Conservation (phyloP, 441 rosid genomes). For the Bocquillonia castaneifolia region DNA sequence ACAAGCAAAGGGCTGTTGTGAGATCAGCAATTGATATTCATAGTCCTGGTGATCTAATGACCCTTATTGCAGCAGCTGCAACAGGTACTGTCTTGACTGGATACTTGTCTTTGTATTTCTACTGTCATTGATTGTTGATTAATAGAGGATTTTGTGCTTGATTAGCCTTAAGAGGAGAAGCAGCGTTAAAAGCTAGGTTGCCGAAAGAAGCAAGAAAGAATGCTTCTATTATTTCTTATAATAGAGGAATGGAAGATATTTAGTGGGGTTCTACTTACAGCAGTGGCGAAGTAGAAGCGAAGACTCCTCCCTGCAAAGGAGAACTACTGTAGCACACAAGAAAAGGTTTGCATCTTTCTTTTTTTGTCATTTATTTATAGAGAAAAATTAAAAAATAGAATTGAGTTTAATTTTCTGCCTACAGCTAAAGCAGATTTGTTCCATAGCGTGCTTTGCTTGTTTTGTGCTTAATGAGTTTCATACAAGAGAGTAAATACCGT, state of each 20-base stretch:
- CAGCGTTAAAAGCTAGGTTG: slow-evolving; percentile 65
- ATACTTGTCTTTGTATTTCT: neutral
- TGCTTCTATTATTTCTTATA: slow-evolving; percentile 77
- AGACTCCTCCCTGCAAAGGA: slow-evolving; percentile 55
- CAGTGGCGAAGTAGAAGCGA: slow-evolving; percentile 39
- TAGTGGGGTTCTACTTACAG: slow-evolving; percentile 37
- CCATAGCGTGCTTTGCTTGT: no score
- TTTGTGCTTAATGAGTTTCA: no score
- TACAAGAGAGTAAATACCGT: no score
- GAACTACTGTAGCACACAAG: slow-evolving; percentile 65
- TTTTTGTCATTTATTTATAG: no score
- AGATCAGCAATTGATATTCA: slow-evolving; percentile 76
- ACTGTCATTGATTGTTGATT: neutral
- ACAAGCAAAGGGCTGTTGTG: slow-evolving; percentile 85
- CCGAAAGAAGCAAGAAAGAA: slow-evolving; percentile 84
- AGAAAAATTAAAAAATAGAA: no score
- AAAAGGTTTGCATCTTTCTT: slow-evolving; percentile 53
- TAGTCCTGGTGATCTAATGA: slow-evolving; percentile 74
- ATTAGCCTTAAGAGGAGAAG: slow-evolving; percentile 88
- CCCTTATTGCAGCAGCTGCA: slow-evolving; percentile 95
- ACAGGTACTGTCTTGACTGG: slow-evolving; percentile 46
- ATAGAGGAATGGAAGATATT: slow-evolving; percentile 51
- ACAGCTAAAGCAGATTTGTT: no score
- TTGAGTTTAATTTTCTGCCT: no score
- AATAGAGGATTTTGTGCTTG: neutral